phyloP scores from a whole-genome alignment of 2,329 filamentous ascomycete species.

The Parastagonospora avenae region DNA sequence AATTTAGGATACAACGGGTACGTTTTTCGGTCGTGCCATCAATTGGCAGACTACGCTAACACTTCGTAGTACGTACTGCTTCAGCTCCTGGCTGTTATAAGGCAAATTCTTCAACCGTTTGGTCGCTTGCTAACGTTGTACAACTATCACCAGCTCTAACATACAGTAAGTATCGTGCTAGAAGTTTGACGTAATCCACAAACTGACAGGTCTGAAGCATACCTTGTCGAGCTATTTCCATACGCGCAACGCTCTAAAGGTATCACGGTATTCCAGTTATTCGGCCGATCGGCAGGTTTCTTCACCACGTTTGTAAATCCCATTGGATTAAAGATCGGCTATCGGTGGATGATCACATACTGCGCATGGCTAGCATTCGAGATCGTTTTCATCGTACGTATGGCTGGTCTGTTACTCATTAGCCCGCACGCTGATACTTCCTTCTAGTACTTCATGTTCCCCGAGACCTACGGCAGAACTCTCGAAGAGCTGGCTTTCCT shows the following conservation, averaged over 20 bases:
- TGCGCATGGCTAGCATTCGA: slow-evolving; percentile 63
- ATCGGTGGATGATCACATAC: slow-evolving; percentile 69
- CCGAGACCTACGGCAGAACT: slow-evolving; percentile 72
- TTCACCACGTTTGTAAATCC: slow-evolving; percentile 66
- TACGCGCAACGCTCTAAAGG: slow-evolving; percentile 56
- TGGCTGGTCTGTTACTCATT: neutral
- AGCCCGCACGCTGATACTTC: neutral
- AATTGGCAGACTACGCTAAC: no score
- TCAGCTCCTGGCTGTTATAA: no score
- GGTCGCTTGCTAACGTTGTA: no score
- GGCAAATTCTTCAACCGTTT: no score
- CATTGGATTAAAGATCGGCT: slow-evolving; percentile 65
- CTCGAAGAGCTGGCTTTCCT: slow-evolving; percentile 67
- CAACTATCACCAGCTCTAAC: slow-evolving; percentile 51
- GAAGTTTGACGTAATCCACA: no score
- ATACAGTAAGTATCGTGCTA: slow-evolving; percentile 51
- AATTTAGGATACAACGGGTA: slow-evolving; percentile 65
- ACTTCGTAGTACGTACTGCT: no score
- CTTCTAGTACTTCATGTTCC: slow-evolving; percentile 64
- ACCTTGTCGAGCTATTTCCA: slow-evolving; percentile 55
- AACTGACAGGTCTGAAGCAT: slow-evolving; percentile 47
- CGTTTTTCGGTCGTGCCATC: no score
- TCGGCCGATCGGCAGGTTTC: slow-evolving; percentile 64
- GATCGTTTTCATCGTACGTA: slow-evolving; percentile 58
- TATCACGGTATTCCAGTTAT: slow-evolving; percentile 64